These are phyloP conservation scores for Gossypium trilobum DNA, from an alignment of 441 rosid genomes.

Conservation along the genomic window DNA sequence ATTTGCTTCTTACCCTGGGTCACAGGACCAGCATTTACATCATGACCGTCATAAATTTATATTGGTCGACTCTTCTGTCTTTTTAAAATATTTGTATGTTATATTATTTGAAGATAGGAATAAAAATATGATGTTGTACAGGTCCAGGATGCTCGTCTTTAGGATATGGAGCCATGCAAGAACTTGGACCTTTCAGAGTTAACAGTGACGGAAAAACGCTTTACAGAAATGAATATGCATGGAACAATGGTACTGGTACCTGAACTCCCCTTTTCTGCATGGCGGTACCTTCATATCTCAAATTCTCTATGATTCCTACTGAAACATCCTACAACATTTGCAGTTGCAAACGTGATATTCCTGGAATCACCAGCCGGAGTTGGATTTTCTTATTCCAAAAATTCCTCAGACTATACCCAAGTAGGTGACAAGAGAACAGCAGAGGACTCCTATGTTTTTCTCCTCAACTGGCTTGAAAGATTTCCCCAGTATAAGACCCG, in stretches of 20 bases:
- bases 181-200: slow-evolving; percentile 36
- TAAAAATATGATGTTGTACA: neutral
- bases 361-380: slow-evolving; percentile 35
- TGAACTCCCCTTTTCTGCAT: neutral
- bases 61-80: neutral
- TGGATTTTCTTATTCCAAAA: slow-evolving; percentile 32
- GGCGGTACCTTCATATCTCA: neutral
- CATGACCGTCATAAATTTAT: neutral
- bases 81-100: neutral
- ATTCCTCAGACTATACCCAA: slow-evolving; percentile 19
- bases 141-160: slow-evolving; percentile 39
- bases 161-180: slow-evolving; percentile 35
- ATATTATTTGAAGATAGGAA: too few relatives aligned
- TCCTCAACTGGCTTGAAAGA: slow-evolving; percentile 34
- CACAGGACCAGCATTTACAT: neutral
- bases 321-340: neutral
- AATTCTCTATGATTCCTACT: neutral
- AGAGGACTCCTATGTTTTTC: slow-evolving; percentile 21
- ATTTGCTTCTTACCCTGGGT: neutral
- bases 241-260: slow-evolving; percentile 35
- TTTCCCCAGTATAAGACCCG: slow-evolving; percentile 31
- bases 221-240: slow-evolving; percentile 23
- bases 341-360: slow-evolving; percentile 30
- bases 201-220: slow-evolving; percentile 21
- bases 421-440: slow-evolving; percentile 25